phyloP scores from a whole-genome alignment of 1,139 yeast genomes.

The Arxiozyma heterogenica region DNA sequence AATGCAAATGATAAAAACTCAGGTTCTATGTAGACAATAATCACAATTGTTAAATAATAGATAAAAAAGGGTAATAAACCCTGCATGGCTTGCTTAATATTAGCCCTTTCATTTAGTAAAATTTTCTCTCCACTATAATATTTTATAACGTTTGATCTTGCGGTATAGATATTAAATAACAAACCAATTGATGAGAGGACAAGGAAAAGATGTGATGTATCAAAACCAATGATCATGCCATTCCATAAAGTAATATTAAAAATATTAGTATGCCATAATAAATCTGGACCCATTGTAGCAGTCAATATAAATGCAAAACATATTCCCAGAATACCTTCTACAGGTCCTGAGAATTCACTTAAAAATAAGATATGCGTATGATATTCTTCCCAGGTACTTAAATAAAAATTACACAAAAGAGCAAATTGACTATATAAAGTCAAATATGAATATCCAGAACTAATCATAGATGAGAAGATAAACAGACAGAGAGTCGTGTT shows the following conservation, averaged over 20 bases:
- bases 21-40: conserved; percentile 40
- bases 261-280: conserved; percentile 45
- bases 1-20: conserved; percentile 54
- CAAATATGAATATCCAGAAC: conserved; percentile 59
- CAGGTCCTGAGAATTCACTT: conserved; percentile 86
- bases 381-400: conserved; percentile 93
- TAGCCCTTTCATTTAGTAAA: conserved; percentile 16
- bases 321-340: conserved; percentile 77
- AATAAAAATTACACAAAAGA: conserved; percentile 68
- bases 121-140: conserved; percentile 36
- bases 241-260: conserved; percentile 12
- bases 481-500: conserved; percentile 74
- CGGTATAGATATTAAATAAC: conserved; percentile 60
- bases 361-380: conserved; percentile 78
- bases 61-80: conserved; percentile 65
- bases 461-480: conserved; percentile 61
- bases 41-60: conserved; percentile 49
- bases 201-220: conserved; percentile 19
- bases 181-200: conserved; percentile 37
- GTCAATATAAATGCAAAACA: conserved; percentile 31
- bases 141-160: conserved; percentile 57
- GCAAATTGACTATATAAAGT: conserved; percentile 65
- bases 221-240: conserved; percentile 11
- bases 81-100: conserved; percentile 37
- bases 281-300: conserved; percentile 3